These are phyloP conservation scores for Russula brevipes DNA, from an alignment of 768 basidiomycete species.

Conservation along the genomic window DNA sequence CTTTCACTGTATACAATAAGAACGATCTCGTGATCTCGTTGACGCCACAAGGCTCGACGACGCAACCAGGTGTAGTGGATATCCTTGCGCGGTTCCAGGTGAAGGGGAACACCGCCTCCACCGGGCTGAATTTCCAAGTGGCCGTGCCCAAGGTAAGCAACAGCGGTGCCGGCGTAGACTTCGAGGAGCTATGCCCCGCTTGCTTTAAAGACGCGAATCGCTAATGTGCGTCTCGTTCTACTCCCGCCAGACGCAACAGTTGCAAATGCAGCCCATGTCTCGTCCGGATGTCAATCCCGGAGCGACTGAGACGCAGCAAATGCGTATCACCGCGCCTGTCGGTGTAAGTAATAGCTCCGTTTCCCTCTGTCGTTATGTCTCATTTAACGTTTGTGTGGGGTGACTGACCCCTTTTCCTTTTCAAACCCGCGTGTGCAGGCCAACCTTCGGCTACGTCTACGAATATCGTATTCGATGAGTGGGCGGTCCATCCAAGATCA, in stretches of 20 bases:
- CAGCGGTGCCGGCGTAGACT: not conserved
- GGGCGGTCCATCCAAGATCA: conserved; percentile 82
- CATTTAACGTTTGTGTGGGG: too few relatives aligned
- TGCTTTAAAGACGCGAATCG: not conserved
- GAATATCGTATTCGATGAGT: conserved; percentile 69
- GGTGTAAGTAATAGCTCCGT: conserved; percentile 55
- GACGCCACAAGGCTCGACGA: conserved; percentile 76
- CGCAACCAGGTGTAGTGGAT: conserved; percentile 85
- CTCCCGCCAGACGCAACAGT: conserved; percentile 72
- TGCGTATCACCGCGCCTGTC: conserved; percentile 83
- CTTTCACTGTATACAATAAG: conserved; percentile 89
- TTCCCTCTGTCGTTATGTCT: not conserved
- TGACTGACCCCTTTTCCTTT: not conserved
- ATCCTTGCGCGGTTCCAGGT: conserved; percentile 85
- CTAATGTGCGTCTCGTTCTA: not conserved
- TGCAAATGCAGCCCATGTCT: conserved; percentile 98
- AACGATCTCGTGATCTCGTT: conserved; percentile 85
- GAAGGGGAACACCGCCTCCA: conserved; percentile 46
- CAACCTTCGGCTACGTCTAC: conserved; percentile 74
- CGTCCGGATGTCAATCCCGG: conserved; percentile 75
- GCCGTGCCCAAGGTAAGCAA: conserved; percentile 84
- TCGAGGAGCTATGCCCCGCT: not conserved
- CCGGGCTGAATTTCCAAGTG: conserved; percentile 87
- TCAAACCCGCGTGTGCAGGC: conserved; percentile 44
- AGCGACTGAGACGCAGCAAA: conserved; percentile 85